phyloP scores from a whole-genome alignment of 2,329 filamentous ascomycete species.

The Penicillium sp. region DNA sequence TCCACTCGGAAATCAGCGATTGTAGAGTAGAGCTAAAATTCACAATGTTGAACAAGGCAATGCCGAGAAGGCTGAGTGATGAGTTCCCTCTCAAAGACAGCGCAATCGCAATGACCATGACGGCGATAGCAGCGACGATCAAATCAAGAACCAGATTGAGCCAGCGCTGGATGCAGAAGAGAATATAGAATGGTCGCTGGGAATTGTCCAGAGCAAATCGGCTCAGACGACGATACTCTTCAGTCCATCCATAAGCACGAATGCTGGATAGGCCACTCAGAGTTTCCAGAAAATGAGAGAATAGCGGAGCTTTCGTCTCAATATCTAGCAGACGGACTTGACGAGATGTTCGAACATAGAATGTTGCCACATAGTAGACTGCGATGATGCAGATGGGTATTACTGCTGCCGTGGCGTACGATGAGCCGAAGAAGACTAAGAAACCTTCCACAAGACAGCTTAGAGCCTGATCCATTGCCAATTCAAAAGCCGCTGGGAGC shows the following conservation, averaged over 20 bases:
- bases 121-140: conserved; percentile 24
- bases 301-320: conserved; percentile 42
- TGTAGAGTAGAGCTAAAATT: conserved; percentile 22
- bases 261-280: conserved; percentile 52
- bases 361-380: conserved; percentile 46
- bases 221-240: conserved; percentile 40
- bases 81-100: conserved; percentile 16
- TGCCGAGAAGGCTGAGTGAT: conserved; percentile 13
- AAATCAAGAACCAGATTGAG: conserved; percentile 23
- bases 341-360: conserved; percentile 51
- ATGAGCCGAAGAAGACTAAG: conserved; percentile 40
- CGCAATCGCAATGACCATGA: conserved; percentile 22
- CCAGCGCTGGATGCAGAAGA: conserved; percentile 50
- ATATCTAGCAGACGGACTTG: conserved; percentile 47
- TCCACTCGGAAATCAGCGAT: conserved; percentile 18
- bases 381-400: conserved; percentile 39
- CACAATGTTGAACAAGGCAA: conserved; percentile 25
- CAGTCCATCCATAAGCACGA: conserved; percentile 53
- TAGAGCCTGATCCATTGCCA: conserved; percentile 17
- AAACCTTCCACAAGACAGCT: conserved; percentile 31
- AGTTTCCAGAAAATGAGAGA: conserved; percentile 54
- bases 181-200: conserved; percentile 47
- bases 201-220: conserved; percentile 40
- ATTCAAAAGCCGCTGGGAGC: conserved; percentile 25
- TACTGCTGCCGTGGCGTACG: conserved; percentile 37